Percentiles rank a stretch among this genome's conserved stretches.
Conservation (phyloP, 768 basidiomycete genomes). For the Gloeophyllum trabeum region DNA sequence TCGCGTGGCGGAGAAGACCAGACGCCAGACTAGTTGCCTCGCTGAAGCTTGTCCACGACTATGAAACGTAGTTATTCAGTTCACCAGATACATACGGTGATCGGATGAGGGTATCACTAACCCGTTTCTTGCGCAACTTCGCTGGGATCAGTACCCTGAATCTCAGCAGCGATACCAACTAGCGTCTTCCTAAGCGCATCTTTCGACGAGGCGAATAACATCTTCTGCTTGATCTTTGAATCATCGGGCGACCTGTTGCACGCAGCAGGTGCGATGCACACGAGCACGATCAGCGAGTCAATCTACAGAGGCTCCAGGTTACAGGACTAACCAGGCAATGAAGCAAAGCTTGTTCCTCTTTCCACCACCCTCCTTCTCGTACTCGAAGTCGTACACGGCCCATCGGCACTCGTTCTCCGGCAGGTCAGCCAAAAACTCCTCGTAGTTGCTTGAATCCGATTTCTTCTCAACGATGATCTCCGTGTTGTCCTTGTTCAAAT, state of each 20-base stretch:
- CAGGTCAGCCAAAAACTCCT: constrained; percentile 62
- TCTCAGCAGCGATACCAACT: constrained; percentile 66
- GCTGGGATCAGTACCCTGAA: constrained; percentile 73
- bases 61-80: no score
- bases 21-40: no score
- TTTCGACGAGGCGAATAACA: constrained; percentile 85
- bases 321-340: constrained; percentile 65
- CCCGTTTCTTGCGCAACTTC: constrained; percentile 68
- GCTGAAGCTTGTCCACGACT: no score
- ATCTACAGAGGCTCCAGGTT: constrained; percentile 2
- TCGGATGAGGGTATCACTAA: no score
- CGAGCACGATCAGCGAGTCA: constrained; percentile 5
- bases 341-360: constrained; percentile 84
- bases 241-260: constrained; percentile 70
- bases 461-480: constrained; percentile 72
- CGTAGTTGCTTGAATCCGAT: constrained; percentile 41
- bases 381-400: constrained; percentile 92
- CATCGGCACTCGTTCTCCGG: constrained; percentile 72
- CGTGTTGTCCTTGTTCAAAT: constrained; percentile 44
- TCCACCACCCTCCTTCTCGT: constrained; percentile 58
- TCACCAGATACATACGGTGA: no score
- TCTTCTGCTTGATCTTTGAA: constrained; percentile 84
- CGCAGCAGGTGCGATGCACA: constrained; percentile 8
- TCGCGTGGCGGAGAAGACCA: no score
- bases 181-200: constrained; percentile 66